These are phyloP conservation scores for Fagopyrum esculentum DNA, from an alignment of 148 eudicot species.

Conservation along the genomic window DNA sequence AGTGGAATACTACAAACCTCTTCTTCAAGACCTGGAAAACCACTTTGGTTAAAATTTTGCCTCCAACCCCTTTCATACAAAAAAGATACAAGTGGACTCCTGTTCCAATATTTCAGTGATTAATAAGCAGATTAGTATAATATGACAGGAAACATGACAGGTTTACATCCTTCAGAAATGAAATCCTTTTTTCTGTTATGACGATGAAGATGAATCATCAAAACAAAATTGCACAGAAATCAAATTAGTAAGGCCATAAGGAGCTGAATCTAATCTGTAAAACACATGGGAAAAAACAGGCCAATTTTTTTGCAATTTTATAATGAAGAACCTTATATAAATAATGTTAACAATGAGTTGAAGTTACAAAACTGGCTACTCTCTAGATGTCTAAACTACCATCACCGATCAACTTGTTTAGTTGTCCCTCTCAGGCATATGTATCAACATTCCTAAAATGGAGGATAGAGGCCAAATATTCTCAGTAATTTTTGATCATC, in stretches of 20 bases:
- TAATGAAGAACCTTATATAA: background rate
- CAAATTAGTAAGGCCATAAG: background rate
- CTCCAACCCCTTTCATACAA: slow-evolving; percentile 99
- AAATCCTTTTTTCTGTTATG: background rate
- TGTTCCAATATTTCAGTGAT: slow-evolving; percentile 21
- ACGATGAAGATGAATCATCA: background rate
- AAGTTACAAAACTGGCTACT: background rate
- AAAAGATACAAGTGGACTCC: slow-evolving; percentile 95
- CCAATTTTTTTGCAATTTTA: background rate
- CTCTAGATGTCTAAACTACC: background rate
- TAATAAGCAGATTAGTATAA: background rate
- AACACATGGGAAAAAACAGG: background rate
- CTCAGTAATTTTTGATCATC: background rate
- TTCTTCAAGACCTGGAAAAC: slow-evolving; percentile 94
- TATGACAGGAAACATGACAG: background rate
- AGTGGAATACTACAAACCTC: slow-evolving; percentile 46
- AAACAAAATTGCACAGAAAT: background rate
- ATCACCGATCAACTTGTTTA: background rate
- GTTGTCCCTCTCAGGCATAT: background rate
- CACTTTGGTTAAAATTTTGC: slow-evolving; percentile 75
- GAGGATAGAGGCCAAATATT: background rate
- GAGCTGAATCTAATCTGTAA: background rate
- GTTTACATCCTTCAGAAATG: background rate
- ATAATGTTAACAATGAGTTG: background rate
- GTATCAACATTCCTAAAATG: background rate